Conservation (phyloP, 1,284 basidiomycete species). For the Malassezia yamatoensis region DNA sequence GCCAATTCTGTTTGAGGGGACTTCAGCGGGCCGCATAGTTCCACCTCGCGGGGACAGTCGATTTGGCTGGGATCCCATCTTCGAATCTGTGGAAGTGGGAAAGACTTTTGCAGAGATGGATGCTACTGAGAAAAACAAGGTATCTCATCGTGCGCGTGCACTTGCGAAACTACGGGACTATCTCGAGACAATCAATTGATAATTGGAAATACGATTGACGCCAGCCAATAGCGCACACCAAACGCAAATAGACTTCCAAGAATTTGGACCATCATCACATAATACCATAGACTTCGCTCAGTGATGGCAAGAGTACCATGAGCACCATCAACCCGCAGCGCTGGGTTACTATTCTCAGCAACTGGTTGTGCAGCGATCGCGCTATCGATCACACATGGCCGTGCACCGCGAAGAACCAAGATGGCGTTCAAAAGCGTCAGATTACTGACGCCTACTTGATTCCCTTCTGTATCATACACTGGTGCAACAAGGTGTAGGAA, state of each 20-base stretch:
- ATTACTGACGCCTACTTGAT: constrained; percentile 33
- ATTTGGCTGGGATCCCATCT: constrained; percentile 86
- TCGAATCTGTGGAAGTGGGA: constrained; percentile 62
- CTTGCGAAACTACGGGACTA: constrained; percentile 9
- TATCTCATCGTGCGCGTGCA: constrained; percentile 17
- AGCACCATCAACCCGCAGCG: constrained; percentile 4
- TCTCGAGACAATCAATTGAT: neutral
- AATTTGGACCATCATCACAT: constrained; percentile 33
- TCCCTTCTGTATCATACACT: constrained; percentile 14
- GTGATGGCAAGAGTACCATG: constrained; percentile 18
- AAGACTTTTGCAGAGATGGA: constrained; percentile 88
- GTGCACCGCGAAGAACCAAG: constrained; percentile 33
- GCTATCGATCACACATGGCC: neutral
- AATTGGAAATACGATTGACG: constrained; percentile 32
- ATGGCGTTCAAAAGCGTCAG: constrained; percentile 42
- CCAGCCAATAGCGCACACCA: constrained; percentile 37
- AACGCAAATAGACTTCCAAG: constrained; percentile 33
- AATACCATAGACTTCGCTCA: constrained; percentile 29
- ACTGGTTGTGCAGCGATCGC: neutral
- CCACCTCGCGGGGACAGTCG: constrained; percentile 64
- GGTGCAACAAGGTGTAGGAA: constrained; percentile 20
- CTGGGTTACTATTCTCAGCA: neutral
- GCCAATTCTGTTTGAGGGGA: constrained; percentile 69
- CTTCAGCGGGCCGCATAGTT: constrained; percentile 78
- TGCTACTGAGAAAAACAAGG: constrained; percentile 65